Base-by-base conservation (phyloP, 805 yeast species). In the Cyberlindnera bimundalis region DNA sequence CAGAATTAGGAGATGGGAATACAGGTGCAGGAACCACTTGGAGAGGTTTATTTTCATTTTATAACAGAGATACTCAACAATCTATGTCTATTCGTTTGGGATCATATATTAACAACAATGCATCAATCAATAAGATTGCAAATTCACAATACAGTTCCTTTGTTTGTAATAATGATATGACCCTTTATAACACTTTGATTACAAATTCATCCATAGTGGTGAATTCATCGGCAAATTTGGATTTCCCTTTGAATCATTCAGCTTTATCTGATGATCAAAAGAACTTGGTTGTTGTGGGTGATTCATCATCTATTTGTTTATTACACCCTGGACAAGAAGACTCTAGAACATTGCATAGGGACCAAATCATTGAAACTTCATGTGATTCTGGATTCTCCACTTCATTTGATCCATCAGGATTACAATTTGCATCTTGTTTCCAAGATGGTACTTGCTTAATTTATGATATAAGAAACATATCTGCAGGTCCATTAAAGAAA, bases 301-400 rank as follows among this genome's bases (percentile, higher is more conserved):
- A 90, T 59, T 72, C 83, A 5, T 71, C 82, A 11, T 71, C 77
- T 26, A 73, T 90, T 25, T 81, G 76, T 33, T 50, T 90, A 27
- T 62, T 65, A 42, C 67, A 58, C 50, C 68, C 66, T 38, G 65
- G 59, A 46, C 67, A 59, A 42, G 60, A 62, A 18, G 42, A 53
- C 24, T 63, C 62, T 19, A 46, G 43, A 15, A 47, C 61, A 5
- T 39, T 59, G 16, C 56, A 43, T 21, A 48, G 52, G 18, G 62
- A 65, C 33, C 62, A 61, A 34, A 64, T 76, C 2, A 68, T 78
- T 38, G 70, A 67, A 41, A 80, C 91, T 0, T 60, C 67, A 2
- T 79, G 83, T 42, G 96, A 85, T 51, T 76, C 83, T 33, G 96
- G 96, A 3, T 86, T 89, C 56, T 89, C 95, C 5, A 79, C 86